These are phyloP conservation scores for Akebia trifoliata DNA, from an alignment of 164 flowering plant species.

Conservation along the genomic window DNA sequence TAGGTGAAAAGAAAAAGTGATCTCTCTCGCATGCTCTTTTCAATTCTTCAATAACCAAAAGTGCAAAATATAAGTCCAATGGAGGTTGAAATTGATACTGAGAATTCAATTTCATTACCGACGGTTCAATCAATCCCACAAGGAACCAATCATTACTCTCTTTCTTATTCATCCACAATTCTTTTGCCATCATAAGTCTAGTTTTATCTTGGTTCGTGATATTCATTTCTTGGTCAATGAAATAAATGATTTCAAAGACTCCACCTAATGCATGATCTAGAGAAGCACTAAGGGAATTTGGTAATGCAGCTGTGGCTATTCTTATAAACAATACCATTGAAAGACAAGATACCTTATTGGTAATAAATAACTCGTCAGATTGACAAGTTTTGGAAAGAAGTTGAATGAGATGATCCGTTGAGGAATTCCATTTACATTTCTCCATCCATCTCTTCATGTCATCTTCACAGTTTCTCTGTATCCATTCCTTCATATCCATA, in stretches of 20 bases:
- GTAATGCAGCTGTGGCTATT: slow-evolving; percentile 1
- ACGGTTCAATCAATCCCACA: too few species aligned
- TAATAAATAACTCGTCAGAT: too few species aligned
- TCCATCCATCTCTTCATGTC: slow-evolving; percentile 5
- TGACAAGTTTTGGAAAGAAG: background rate
- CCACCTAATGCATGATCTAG: slow-evolving; percentile 1
- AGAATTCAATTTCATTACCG: too few species aligned
- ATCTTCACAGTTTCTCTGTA: background rate
- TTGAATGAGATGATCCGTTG: background rate
- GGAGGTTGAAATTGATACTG: background rate
- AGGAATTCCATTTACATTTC: background rate
- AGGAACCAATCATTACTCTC: background rate
- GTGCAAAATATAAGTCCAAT: background rate
- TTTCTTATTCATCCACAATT: background rate
- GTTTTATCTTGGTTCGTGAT: background rate
- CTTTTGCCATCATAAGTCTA: background rate
- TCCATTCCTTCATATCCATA: background rate
- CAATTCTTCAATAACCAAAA: background rate
- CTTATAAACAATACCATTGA: slow-evolving; percentile 7
- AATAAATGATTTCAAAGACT: slow-evolving; percentile 1
- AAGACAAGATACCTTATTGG: slow-evolving; percentile 3
- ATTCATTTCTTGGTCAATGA: slow-evolving; percentile 1
- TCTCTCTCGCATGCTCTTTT: background rate
- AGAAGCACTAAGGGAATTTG: background rate
- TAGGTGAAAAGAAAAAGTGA: too few species aligned